Base-by-base conservation (phyloP, 495 filamentous ascomycete genomes). In the Parachaetomium inaequale region DNA sequence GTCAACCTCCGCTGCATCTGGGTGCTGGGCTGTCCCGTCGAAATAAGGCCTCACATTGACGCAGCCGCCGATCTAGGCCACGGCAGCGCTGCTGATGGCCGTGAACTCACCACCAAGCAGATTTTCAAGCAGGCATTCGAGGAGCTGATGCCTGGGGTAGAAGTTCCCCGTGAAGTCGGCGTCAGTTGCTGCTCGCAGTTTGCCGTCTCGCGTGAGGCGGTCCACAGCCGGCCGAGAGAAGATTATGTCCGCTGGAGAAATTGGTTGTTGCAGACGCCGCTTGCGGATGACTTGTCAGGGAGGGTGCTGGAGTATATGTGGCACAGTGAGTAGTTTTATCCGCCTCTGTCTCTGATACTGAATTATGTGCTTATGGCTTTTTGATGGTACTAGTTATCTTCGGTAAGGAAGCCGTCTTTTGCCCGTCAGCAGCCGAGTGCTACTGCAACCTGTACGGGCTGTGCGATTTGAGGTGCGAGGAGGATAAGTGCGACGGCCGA, bases 131-230 rank as follows among this genome's bases (percentile, higher is more conserved):
- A 70, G 29, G 84, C 80, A 11, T 87, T 85, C 56, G 72, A 76
- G 72, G 76, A 82, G 63, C 66, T 88, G 21, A 79, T 88, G 55
- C 86, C 85, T 0, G 69, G 75, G 4, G 63, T 74, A 2, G 73
- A 69, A 0, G 69, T 76, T 17, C 75, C 69, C 0, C 69, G 77
- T 0, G 61, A 82, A 8, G 72, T 89, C 6, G 83, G 78, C 0
- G 80, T 80, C 0, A 79, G 82, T 7, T 91, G 88, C 65, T 91
- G 88, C 70, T 82, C 86, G 45, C 88, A 91, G 70, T 91, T 92
- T 62, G 87, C 84, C 0, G 85, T 88, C 4, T 79, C 80, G 8
- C 69, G 77, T n/a, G 77, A 82, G 2, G 77, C 79, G 59, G 76
- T 91, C 3, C 72, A 62, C 1, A 61, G 70, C 10, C 74, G 84